Base-by-base conservation (phyloP, 495 filamentous ascomycete species). In the Talaromyces trachyspermus region DNA sequence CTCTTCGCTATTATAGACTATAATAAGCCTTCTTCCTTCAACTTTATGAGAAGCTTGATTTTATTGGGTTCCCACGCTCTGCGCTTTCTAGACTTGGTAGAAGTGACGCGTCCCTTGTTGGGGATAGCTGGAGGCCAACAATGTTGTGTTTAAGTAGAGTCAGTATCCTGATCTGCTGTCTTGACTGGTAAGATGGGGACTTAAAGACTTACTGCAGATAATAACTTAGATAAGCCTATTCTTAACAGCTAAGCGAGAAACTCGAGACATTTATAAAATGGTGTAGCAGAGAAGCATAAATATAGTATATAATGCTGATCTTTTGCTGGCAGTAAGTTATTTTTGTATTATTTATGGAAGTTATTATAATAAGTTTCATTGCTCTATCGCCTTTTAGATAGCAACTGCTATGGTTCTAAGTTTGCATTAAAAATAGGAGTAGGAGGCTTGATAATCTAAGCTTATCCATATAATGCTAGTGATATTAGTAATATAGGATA, bases 31-130 rank as follows among this genome's bases (percentile, higher is more conserved):
- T 43, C 22, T 30, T 1, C 12, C 41, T 25, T 43, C 14, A 43
- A 43, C 41, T 30, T 12, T 24, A 43, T 24, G 22, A 43, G 41
- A 43, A 43, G 41, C 24, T 43, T 26, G 25, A 43, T 43, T 29
- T 43, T 24, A 26, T 43, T 17, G 8, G 41, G 15, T 8, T 43
- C 24, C 41, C 24, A 43, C 19, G 41, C 7, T 30, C 19, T 43
- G 19, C 41, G n/a, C 24, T 43, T 43, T 24, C 41, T 43, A 6
- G 24, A 43, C 25, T 9, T 12, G 15, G 41, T 29, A 15, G 24
- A 26, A 43, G 24, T 43, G 22, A 14, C 20, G 18, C 25, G 11
- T 15, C n/a, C 12, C 8, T 15, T 23, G 7, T 29, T 26, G 10
- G 12, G 41, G 22, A 24, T 17, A 12, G 25, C 24, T 29, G 20